A percentile compares a stretch with the other conserved stretches of the same genome.
Evolutionary conservation across 345 rosid genomes (phyloP).

Genomic region (Citrus sinensis): DVS_A1.0 CM039163.1:48928501-48929000

Average conservation of each 20-base stretch:
- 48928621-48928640: neutral
- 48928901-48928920: neutral
- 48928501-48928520: neutral
- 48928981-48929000: constrained; percentile 82
- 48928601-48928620: neutral
- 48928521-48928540: neutral
- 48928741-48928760: constrained; percentile 12
- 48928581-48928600: neutral
- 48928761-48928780: constrained; percentile 17
- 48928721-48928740: neutral
- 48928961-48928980: constrained; percentile 11
- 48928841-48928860: constrained; percentile 92
- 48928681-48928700: neutral
- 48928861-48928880: constrained; percentile 17
- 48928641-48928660: neutral
- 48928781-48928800: constrained; percentile 77
- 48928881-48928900: neutral
- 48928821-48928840: constrained; percentile 54
- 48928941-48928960: neutral
- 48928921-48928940: neutral
- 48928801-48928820: constrained; percentile 59
- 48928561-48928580: neutral
- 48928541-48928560: neutral
- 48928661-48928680: neutral
- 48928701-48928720: neutral